phyloP scores from a whole-genome alignment of 192 early-diverging fungal species.

The Coemansia sp. region DNA sequence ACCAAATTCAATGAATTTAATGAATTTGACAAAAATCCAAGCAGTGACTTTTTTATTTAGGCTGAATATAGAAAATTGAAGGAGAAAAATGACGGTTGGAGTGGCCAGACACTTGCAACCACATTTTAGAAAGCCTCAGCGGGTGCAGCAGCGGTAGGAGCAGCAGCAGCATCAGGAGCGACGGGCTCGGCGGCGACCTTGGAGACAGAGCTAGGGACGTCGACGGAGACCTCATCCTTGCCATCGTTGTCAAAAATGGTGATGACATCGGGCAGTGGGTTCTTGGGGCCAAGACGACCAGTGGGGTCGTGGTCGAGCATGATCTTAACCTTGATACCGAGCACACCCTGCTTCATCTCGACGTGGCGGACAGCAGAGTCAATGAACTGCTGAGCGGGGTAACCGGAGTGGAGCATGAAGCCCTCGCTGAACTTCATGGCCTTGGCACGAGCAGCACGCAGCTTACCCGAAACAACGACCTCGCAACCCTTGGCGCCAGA shows the following conservation, averaged over 20 bases:
- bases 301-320: slow-evolving; percentile 94
- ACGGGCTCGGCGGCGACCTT: slow-evolving; percentile 38
- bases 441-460: slow-evolving; percentile 99
- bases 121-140: slow-evolving; percentile 51
- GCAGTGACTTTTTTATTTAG: slow-evolving; percentile 8
- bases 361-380: slow-evolving; percentile 97
- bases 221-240: slow-evolving; percentile 78
- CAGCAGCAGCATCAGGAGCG: slow-evolving; percentile 23
- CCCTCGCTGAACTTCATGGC: slow-evolving; percentile 99
- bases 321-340: slow-evolving; percentile 99
- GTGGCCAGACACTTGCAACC: slow-evolving; percentile 10
- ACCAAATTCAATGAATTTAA: too few species aligned
- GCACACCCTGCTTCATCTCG: slow-evolving; percentile 95
- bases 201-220: slow-evolving; percentile 67
- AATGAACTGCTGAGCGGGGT: slow-evolving; percentile 94
- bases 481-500: slow-evolving; percentile 99
- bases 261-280: slow-evolving; percentile 91
- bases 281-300: slow-evolving; percentile 93
- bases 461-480: slow-evolving; percentile 98
- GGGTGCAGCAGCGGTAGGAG: slow-evolving; percentile 31
- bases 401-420: slow-evolving; percentile 99
- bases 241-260: slow-evolving; percentile 83
- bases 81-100: slow-evolving; percentile 11
- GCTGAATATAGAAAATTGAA: slow-evolving; percentile 7
- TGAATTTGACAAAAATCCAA: neutral